These are phyloP conservation scores for Hemerocallis citrina DNA, from an alignment of 106 monocot genomes.

Conservation along the genomic window DNA sequence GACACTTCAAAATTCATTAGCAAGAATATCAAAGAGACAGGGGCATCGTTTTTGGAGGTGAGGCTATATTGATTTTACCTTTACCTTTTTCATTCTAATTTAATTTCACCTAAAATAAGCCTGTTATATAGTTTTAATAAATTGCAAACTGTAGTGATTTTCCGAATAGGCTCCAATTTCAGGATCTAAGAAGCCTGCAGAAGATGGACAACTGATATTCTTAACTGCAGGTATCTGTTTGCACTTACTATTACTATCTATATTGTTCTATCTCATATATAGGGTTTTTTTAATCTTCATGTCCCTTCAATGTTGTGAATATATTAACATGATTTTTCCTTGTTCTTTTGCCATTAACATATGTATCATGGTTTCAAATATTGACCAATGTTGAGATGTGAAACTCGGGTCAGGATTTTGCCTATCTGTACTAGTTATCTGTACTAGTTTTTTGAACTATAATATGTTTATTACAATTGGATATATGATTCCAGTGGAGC, in stretches of 20 bases:
- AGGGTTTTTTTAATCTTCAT: too few relatives aligned
- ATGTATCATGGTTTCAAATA: background rate
- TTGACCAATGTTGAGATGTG: background rate
- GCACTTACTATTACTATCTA: too few relatives aligned
- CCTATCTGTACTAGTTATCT: too few relatives aligned
- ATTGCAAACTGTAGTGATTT: constrained; percentile 17
- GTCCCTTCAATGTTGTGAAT: too few relatives aligned
- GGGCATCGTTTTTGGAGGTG: constrained; percentile 75
- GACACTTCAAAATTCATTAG: constrained; percentile 60
- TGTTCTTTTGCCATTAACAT: background rate
- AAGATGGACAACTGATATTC: constrained; percentile 93
- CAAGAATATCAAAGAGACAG: constrained; percentile 50
- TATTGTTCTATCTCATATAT: too few relatives aligned
- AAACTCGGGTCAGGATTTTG: background rate
- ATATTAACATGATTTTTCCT: too few relatives aligned
- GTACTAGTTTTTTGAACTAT: too few relatives aligned
- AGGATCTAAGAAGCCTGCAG: constrained; percentile 94
- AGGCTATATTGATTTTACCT: background rate
- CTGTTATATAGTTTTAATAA: constrained; percentile 8
- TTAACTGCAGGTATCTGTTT: constrained; percentile 63
- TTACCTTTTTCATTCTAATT: background rate
- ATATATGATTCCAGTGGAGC: background rate
- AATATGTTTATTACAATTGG: too few relatives aligned
- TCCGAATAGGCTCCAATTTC: constrained; percentile 94
- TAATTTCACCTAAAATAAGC: constrained; percentile 1